phyloP scores from a whole-genome alignment of 805 yeast species.

The Dipodascus albidus region DNA sequence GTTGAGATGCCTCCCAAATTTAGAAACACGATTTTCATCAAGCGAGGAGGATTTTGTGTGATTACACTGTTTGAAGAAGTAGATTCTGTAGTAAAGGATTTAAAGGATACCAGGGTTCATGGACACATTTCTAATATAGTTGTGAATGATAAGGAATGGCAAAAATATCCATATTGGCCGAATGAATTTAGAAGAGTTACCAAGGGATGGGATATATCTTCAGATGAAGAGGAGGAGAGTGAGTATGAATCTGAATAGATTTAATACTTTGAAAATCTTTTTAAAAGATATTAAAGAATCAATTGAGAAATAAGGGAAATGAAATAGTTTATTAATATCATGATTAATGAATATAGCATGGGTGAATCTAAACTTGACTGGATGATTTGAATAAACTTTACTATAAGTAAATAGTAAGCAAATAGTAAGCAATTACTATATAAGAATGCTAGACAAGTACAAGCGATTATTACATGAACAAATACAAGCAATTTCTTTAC shows the following conservation, averaged over 20 bases:
- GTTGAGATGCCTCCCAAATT: slow-evolving; percentile 25
- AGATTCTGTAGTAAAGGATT: slow-evolving; percentile 2
- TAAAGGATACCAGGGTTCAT: slow-evolving; percentile 15
- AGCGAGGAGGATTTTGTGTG: slow-evolving; percentile 26
- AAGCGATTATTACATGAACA: too few relatives aligned
- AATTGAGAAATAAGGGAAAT: not conserved
- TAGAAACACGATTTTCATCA: slow-evolving; percentile 25
- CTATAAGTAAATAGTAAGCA: too few relatives aligned
- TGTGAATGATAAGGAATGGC: slow-evolving; percentile 24
- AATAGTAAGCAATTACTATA: too few relatives aligned
- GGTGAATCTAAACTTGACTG: too few relatives aligned
- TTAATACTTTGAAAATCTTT: too few relatives aligned
- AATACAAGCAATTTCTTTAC: too few relatives aligned
- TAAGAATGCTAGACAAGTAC: too few relatives aligned
- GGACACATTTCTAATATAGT: slow-evolving; percentile 27
- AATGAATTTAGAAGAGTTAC: slow-evolving; percentile 19
- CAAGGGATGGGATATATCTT: slow-evolving; percentile 13
- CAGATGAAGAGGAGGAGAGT: slow-evolving; percentile 17
- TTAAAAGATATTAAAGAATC: not conserved
- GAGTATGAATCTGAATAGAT: slow-evolving; percentile 9
- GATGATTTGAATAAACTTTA: too few relatives aligned
- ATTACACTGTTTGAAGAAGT: slow-evolving; percentile 17
- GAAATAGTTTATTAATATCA: not conserved
- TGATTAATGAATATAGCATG: not conserved
- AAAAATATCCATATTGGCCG: slow-evolving; percentile 23